Evolutionary conservation across 2,329 filamentous ascomycete species (phyloP).

Genomic region (Cytospora mali): DNA sequence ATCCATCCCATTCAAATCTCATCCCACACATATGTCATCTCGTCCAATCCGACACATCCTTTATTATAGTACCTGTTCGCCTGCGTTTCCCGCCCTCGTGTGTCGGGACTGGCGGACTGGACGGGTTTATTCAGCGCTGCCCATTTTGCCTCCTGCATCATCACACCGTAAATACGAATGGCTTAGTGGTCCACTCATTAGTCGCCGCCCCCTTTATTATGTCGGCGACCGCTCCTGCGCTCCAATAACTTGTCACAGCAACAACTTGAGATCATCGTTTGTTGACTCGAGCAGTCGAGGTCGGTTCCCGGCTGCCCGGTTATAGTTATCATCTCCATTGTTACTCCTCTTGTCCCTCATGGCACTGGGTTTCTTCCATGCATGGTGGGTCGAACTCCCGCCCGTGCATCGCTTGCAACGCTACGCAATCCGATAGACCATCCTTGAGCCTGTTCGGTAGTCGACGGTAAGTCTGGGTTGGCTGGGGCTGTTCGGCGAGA

Average conservation of each 20-base stretch:
- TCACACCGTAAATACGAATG: background rate
- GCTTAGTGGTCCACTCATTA: conserved; percentile 18
- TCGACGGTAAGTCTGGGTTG: conserved; percentile 1
- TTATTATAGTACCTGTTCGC: conserved; percentile 9
- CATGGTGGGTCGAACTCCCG: background rate
- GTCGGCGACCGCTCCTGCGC: background rate
- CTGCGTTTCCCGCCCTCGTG: conserved; percentile 9
- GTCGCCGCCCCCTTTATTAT: conserved; percentile 20
- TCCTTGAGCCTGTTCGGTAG: background rate
- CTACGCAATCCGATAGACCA: background rate
- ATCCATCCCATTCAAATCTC: conserved; percentile 2
- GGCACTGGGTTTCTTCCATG: background rate
- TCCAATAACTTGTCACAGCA: too few species aligned
- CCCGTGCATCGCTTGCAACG: conserved; percentile 1
- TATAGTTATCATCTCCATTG: background rate
- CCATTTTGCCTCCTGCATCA: conserved; percentile 14
- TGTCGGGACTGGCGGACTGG: background rate
- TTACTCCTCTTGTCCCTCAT: background rate
- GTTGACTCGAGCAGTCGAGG: background rate
- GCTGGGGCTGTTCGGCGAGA: conserved; percentile 1
- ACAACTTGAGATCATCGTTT: background rate
- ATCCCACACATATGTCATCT: conserved; percentile 7
- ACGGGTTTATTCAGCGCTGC: conserved; percentile 13
- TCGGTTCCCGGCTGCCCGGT: background rate
- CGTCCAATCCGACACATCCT: conserved; percentile 18